These are phyloP conservation scores for Nepenthes gracilis DNA, from an alignment of 148 eudicot species.

Conservation along the genomic window DNA sequence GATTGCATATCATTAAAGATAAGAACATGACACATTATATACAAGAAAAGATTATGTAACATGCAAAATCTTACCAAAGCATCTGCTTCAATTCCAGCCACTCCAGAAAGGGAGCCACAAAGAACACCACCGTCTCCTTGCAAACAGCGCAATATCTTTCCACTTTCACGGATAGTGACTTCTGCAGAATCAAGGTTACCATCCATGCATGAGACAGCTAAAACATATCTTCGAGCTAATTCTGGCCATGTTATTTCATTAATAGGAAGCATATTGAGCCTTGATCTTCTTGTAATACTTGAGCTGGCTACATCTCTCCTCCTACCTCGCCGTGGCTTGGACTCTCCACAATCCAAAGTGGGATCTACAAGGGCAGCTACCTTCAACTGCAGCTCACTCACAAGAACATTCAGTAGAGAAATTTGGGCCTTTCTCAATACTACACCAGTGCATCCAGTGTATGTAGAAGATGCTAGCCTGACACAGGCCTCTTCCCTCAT, in stretches of 20 bases:
- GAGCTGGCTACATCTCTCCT: constrained; percentile 40
- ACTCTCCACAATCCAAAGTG: constrained; percentile 33
- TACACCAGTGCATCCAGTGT: constrained; percentile 23
- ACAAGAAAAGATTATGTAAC: not conserved
- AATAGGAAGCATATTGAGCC: constrained; percentile 40
- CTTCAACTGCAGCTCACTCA: constrained; percentile 51
- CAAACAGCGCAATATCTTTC: constrained; percentile 47
- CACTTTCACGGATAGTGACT: constrained; percentile 29
- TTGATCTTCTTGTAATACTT: constrained; percentile 28
- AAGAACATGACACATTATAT: not conserved
- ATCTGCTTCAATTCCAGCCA: constrained; percentile 68
- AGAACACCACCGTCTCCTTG: constrained; percentile 73
- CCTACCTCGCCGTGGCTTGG: constrained; percentile 49
- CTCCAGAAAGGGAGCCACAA: constrained; percentile 64
- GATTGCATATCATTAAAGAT: not conserved
- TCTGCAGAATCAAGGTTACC: constrained; percentile 38
- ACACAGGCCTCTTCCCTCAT: constrained; percentile 18
- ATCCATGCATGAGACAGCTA: constrained; percentile 41
- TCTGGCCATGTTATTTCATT: constrained; percentile 75
- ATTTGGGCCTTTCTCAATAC: constrained; percentile 29
- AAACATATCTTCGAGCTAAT: constrained; percentile 55
- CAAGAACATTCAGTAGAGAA: constrained; percentile 40
- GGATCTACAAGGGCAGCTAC: constrained; percentile 46
- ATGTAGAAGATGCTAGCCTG: constrained; percentile 14
- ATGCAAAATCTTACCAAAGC: constrained; percentile 40